These are phyloP conservation scores for Monsonia emarginata DNA, from an alignment of 441 rosid species.

Conservation along the genomic window DNA sequence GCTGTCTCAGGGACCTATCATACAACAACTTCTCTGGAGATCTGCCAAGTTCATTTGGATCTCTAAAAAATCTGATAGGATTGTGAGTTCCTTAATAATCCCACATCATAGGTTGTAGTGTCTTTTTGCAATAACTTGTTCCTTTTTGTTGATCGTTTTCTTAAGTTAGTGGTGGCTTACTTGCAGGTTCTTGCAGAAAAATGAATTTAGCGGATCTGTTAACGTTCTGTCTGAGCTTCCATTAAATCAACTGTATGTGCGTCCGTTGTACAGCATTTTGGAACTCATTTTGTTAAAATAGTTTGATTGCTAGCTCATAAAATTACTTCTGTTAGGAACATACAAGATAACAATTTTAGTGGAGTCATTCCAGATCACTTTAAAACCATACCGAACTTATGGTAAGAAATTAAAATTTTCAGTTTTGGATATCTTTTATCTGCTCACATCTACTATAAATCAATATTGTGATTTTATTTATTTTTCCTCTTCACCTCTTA, in stretches of 20 bases:
- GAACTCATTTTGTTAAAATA: constrained; percentile 10
- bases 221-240: constrained; percentile 65
- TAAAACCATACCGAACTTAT: constrained; percentile 70
- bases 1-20: constrained; percentile 67
- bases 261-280: constrained; percentile 13
- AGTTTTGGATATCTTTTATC: constrained; percentile 10
- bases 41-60: constrained; percentile 73
- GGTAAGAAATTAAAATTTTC: constrained; percentile 35
- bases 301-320: constrained; percentile 20
- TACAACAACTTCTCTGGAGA: constrained; percentile 74
- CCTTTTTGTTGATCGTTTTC: constrained; percentile 9
- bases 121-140: constrained; percentile 6
- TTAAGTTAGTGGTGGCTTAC: constrained; percentile 6
- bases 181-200: constrained; percentile 73
- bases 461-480: neutral
- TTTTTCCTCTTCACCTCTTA: constrained; percentile 19
- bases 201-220: constrained; percentile 85
- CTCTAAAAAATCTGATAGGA: constrained; percentile 58
- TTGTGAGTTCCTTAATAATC: constrained; percentile 42
- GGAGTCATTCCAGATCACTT: constrained; percentile 79
- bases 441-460: constrained; percentile 1
- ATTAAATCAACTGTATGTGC: constrained; percentile 61
- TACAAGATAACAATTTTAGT: constrained; percentile 70
- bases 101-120: neutral
- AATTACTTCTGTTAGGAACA: constrained; percentile 44